Percentiles rank a stretch among this genome's conserved stretches.
Conservation (phyloP, 148 eudicot species). For the Nepenthes mirabilis region DNA sequence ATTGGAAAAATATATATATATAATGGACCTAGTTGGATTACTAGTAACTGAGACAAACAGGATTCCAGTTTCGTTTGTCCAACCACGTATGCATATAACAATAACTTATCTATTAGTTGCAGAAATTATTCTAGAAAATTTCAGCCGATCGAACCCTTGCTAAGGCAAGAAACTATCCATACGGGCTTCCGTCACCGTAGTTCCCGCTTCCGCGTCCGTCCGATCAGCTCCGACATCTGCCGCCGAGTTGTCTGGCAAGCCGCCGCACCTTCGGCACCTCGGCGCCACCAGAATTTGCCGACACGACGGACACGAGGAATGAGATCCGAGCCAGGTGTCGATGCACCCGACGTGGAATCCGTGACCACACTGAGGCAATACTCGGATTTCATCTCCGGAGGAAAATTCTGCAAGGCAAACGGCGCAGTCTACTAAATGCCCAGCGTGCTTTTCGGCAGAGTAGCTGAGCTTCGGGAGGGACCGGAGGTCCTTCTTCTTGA, state of each 20-base stretch:
- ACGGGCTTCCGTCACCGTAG: neutral
- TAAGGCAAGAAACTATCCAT: constrained; percentile 3
- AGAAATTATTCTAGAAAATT: neutral
- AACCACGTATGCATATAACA: too few species aligned
- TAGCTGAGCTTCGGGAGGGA: constrained; percentile 38
- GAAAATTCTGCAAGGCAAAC: constrained; percentile 58
- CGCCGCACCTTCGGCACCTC: constrained; percentile 19
- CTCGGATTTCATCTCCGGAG: constrained; percentile 49
- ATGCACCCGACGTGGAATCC: constrained; percentile 59
- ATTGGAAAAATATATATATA: too few species aligned
- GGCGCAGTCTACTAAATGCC: constrained; percentile 46
- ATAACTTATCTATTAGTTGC: too few species aligned
- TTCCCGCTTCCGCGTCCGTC: neutral
- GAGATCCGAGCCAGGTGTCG: constrained; percentile 76
- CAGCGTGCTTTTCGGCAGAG: constrained; percentile 20
- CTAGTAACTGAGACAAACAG: too few species aligned
- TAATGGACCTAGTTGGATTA: too few species aligned
- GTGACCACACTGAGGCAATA: constrained; percentile 78
- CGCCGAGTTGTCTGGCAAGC: constrained; percentile 1
- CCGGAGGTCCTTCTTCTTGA: constrained; percentile 51
- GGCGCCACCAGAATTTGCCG: constrained; percentile 44
- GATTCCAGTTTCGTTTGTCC: too few species aligned
- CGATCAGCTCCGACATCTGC: neutral
- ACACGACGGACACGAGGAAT: constrained; percentile 83
- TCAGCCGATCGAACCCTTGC: neutral